Evolutionary conservation across 306 rosid species (phyloP), one percentile per base, ranked within the genome.

Genomic region (Castanospermum australe): DNA sequence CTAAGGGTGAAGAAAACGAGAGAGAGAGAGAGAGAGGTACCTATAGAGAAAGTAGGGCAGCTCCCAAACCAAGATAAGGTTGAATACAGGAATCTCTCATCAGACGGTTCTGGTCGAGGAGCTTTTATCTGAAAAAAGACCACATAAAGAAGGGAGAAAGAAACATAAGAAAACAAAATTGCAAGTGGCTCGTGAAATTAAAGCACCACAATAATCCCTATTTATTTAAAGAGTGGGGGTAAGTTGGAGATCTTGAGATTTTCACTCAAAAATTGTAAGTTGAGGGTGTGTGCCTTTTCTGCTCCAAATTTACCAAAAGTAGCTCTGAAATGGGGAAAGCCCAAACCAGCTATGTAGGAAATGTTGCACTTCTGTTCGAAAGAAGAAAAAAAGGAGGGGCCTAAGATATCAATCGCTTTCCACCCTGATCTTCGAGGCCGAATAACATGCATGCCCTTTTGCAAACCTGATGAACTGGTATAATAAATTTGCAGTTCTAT

Each of bases 31-130:
- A 66, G 15, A 71, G 24, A 30, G 57, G 64, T 22, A 79, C 80
- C 76, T 76, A 76, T 75, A 67, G 75, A 60, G 83, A 83, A 87
- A 79, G 91, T 81, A 51, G 50, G 83, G 54, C 69, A 80, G 60
- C 85, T 72, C 83, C 59, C 32, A 38, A 68, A 62, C 83, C 84
- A 57, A 84, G 71, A 70, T 18, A 30, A 56, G 54, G 42, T 71
- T 73, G 13, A 79, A 71, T 22, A 42, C 81, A 78, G 22, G 67
- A 62, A 67, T 81, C 84, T 80, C 83, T 71, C 24, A 79, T 79
- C 77, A 4, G 25, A 76, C 82, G 78, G 57, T 77, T 76, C 65
- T 52, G 33, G 52, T 74, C 41, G 18, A 78, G 20, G 11, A 44
- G 66, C 65, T 15, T 30, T 67, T 60, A 51, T 55, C 73, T 50